Evolutionary conservation across 2,329 filamentous ascomycete genomes (phyloP), one percentile per base, ranked within the genome.

Genomic region (Aureobasidium uvarum): DNA sequence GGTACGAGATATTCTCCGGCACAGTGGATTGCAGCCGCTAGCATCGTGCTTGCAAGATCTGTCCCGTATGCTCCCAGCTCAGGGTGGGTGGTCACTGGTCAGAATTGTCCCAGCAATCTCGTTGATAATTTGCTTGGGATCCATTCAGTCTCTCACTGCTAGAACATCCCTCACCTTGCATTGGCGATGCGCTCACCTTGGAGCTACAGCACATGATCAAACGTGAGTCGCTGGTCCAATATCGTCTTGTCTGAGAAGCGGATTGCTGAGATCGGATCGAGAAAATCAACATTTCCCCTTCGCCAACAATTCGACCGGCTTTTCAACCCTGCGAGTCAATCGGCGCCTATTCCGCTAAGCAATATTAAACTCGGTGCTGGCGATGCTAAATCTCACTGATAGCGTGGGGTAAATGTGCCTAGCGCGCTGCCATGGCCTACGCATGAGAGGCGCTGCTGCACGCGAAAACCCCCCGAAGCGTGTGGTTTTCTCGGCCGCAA

Each of bases 401-500:
- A 33, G 54, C 39, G 54, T 45, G 54, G 54, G 54, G 54, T 45
- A 58, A 33, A 43, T 28, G 28, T 45, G 38, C 54, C 36, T 58
- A 58, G 54, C 54, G 54, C 31, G 54, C 54, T 58, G 39, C 54
- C 54, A 58, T 54, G 13, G 33, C 16, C 25, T 48, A 18, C 41
- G 55, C 39, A 58, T 11, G 55, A 43, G 38, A n/a, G 39, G 25
- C 41, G 52, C 33, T 36, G 33, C 33, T 36, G 33, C 33, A 25
- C n/a, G 20, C 25, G 43, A 60, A 60, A 58, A 23, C 31, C 39
- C 39, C 28, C 56, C 56, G 41, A 48, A 60, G 31, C 28, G 28
- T 45, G 55, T 45, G 39, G 38, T 36, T 38, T 25, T 48, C 41
- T 46, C 56, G 56, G 56, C 56, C 56, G 41, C 52, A 51, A 20